Conservation (phyloP, 148 eudicot species). For the Talinum fruticosum region DNA sequence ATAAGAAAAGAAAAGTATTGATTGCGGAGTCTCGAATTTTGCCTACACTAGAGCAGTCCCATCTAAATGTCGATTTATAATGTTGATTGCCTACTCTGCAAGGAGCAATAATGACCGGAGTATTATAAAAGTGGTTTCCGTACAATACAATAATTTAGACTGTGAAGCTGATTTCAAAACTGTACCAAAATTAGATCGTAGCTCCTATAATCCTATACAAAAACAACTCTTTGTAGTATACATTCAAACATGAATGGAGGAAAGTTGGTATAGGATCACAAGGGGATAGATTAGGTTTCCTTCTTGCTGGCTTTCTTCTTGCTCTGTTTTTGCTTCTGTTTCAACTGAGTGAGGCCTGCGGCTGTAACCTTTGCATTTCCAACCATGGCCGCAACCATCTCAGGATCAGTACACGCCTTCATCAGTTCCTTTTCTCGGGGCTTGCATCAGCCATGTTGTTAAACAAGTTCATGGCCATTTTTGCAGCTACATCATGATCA, state of each 20-base stretch:
- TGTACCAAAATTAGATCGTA: not conserved
- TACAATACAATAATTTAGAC: too few species aligned
- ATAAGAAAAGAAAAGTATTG: too few species aligned
- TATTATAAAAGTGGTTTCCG: too few species aligned
- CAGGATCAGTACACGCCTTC: constrained; percentile 98
- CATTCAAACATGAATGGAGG: not conserved
- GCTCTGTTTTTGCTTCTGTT: constrained; percentile 92
- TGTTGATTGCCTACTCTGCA: not conserved
- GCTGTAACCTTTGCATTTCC: constrained; percentile 85
- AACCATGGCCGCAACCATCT: constrained; percentile 81
- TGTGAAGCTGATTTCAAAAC: not conserved
- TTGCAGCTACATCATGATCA: constrained; percentile 62
- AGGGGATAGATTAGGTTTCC: not conserved
- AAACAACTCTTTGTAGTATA: not conserved
- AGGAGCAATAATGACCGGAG: too few species aligned
- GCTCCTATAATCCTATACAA: constrained; percentile 8
- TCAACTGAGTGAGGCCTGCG: constrained; percentile 83
- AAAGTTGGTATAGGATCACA: not conserved
- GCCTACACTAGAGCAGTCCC: too few species aligned
- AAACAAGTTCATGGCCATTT: constrained; percentile 86
- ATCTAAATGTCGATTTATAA: too few species aligned
- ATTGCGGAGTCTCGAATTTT: too few species aligned
- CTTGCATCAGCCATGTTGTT: constrained; percentile 74
- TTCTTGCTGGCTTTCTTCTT: constrained; percentile 63
- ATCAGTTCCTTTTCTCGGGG: constrained; percentile 87